Conservation (phyloP, 2,329 filamentous ascomycete genomes). For the Microdochium bolleyi region DNA sequence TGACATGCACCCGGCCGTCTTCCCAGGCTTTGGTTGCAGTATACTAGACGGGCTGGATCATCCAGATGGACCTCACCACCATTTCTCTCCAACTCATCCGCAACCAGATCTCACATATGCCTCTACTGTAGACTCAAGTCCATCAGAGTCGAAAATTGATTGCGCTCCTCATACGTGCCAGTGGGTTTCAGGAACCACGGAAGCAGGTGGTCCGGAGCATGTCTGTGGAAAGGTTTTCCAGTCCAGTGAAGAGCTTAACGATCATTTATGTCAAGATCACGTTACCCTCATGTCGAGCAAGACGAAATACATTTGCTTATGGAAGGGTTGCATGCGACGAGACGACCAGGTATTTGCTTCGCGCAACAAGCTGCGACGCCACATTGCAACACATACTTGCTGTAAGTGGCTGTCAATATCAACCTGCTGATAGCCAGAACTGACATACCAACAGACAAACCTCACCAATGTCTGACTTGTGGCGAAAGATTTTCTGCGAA, state of each 20-base stretch:
- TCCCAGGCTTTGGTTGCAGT: conserved; percentile 8
- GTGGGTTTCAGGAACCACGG: conserved; percentile 12
- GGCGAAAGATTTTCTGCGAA: conserved; percentile 54
- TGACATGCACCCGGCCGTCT: not conserved
- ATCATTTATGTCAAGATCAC: conserved; percentile 17
- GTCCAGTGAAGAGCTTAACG: conserved; percentile 12
- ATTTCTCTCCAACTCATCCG: conserved; percentile 5
- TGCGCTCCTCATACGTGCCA: conserved; percentile 10
- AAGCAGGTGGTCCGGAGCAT: conserved; percentile 2
- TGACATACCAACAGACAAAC: conserved; percentile 41
- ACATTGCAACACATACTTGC: conserved; percentile 22
- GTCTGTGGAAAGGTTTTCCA: conserved; percentile 15
- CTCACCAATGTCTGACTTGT: conserved; percentile 48
- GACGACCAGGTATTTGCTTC: conserved; percentile 17
- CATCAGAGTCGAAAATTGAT: not conserved
- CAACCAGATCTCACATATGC: not conserved
- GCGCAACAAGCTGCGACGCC: conserved; percentile 21
- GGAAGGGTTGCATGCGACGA: conserved; percentile 18
- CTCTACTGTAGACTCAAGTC: not conserved
- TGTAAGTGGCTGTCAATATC: conserved; percentile 8
- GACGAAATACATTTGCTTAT: conserved; percentile 18
- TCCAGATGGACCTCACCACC: conserved; percentile 2
- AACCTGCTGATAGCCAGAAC: conserved; percentile 1
- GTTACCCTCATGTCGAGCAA: conserved; percentile 13
- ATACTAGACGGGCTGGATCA: conserved; percentile 4